A percentile compares a stretch with the other conserved stretches of the same genome.
phyloP scores from a whole-genome alignment of 2,329 filamentous ascomycete species.

The Thielaviopsis cerberus region DNA sequence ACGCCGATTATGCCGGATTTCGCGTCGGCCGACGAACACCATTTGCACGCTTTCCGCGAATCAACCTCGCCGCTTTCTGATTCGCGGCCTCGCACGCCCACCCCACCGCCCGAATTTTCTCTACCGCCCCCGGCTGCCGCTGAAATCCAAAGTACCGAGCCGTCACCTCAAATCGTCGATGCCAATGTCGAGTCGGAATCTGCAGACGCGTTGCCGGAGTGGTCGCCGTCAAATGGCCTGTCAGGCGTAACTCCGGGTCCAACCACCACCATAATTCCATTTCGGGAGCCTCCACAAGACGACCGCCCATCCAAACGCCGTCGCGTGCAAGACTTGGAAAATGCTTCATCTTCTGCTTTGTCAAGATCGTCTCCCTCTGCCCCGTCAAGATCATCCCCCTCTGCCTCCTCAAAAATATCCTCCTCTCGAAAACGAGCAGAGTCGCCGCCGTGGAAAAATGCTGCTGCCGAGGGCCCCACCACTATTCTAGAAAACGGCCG shows the following conservation, averaged over 20 bases:
- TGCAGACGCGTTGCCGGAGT: not conserved
- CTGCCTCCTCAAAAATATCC: not conserved
- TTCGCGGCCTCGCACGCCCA: constrained; percentile 13
- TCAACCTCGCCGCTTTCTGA: constrained; percentile 14
- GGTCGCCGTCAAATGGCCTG: not conserved
- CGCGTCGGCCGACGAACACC: constrained; percentile 31
- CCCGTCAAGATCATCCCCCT: not conserved
- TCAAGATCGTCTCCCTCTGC: not conserved
- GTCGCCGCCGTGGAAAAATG: constrained; percentile 88
- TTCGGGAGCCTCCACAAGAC: constrained; percentile 18
- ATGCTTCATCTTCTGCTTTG: not conserved
- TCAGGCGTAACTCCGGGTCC: not conserved
- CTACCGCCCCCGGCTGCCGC: constrained; percentile 1
- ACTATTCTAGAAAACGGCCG: constrained; percentile 60
- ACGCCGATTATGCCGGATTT: constrained; percentile 38
- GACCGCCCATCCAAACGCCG: constrained; percentile 46
- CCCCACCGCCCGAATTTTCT: constrained; percentile 8
- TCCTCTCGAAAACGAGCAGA: constrained; percentile 27
- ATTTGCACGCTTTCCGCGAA: constrained; percentile 13
- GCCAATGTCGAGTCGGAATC: constrained; percentile 12
- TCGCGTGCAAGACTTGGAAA: constrained; percentile 29
- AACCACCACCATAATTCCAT: constrained; percentile 15
- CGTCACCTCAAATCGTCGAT: constrained; percentile 9
- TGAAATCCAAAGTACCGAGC: not conserved
- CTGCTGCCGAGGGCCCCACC: constrained; percentile 69